These are phyloP conservation scores for Zopfochytrium polystomum DNA, from an alignment of 371 early-diverging fungal genomes.

Conservation along the genomic window DNA sequence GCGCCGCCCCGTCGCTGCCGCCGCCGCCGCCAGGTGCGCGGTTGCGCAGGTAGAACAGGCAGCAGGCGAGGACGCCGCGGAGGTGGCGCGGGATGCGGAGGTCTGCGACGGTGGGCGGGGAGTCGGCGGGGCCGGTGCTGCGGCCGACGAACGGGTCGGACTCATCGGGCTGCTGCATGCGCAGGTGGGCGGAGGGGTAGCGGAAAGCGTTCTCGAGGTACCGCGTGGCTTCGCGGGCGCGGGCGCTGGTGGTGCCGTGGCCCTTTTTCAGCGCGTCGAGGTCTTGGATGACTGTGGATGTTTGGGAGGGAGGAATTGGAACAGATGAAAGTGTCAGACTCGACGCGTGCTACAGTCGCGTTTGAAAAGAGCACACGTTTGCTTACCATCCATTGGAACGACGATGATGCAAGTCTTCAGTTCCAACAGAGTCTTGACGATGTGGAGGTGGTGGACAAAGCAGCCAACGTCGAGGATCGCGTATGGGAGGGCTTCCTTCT, in stretches of 20 bases:
- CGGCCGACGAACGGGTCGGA: no score
- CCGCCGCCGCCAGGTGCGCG: no score
- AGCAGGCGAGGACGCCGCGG: no score
- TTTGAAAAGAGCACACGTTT: not conserved
- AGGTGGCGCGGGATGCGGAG: no score
- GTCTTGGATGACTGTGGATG: constrained; percentile 62
- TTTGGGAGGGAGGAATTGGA: no score
- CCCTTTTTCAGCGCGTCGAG: constrained; percentile 74
- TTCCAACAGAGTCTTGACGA: constrained; percentile 56
- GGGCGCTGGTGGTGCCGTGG: constrained; percentile 54
- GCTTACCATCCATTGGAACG: constrained; percentile 59
- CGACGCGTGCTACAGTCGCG: constrained; percentile 22
- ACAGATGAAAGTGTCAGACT: no score
- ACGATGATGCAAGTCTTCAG: constrained; percentile 43
- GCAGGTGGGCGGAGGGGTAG: constrained; percentile 28
- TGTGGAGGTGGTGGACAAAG: constrained; percentile 48
- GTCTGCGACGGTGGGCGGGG: no score
- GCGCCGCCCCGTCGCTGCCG: no score
- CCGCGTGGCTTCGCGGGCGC: constrained; percentile 73
- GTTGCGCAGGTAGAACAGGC: no score
- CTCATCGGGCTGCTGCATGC: no score
- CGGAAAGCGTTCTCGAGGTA: constrained; percentile 63
- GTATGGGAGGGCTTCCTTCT: constrained; percentile 32
- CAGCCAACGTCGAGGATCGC: constrained; percentile 55
- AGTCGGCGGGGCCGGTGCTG: no score